Percentiles rank a stretch among this genome's conserved stretches.
These are phyloP conservation scores for Gnetum montanum DNA, from an alignment of 75 land plant genomes.

Conservation along the genomic window DNA sequence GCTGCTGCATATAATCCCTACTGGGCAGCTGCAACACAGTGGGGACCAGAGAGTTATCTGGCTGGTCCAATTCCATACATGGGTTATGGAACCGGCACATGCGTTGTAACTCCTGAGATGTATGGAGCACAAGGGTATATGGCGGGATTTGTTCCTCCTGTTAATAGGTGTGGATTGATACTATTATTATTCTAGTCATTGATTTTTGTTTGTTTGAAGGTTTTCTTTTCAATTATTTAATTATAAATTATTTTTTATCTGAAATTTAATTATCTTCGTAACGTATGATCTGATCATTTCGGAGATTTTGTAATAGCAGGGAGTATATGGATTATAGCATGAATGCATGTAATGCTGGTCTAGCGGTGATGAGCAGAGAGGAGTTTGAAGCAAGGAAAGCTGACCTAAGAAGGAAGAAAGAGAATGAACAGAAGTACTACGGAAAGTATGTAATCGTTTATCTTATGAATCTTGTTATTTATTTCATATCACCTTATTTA, in stretches of 20 bases:
- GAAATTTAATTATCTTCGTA: too few relatives aligned
- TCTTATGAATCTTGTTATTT: too few relatives aligned
- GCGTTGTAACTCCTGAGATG: slow-evolving; percentile 44
- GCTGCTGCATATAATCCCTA: slow-evolving; percentile 34
- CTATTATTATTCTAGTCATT: neutral
- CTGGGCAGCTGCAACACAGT: slow-evolving; percentile 51
- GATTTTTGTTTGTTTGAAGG: neutral
- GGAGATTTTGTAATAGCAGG: slow-evolving; percentile 20
- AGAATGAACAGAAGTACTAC: slow-evolving; percentile 30
- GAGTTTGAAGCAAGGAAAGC: slow-evolving; percentile 83
- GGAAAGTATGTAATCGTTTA: slow-evolving; percentile 1
- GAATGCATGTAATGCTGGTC: slow-evolving; percentile 23
- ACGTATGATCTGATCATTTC: too few relatives aligned
- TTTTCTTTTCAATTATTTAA: neutral
- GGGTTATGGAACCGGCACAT: slow-evolving; percentile 41
- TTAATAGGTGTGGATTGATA: slow-evolving; percentile 40
- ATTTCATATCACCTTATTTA: too few relatives aligned
- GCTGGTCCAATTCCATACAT: slow-evolving; percentile 32
- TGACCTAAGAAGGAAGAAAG: slow-evolving; percentile 53
- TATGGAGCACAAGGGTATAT: slow-evolving; percentile 37
- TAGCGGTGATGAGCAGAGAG: slow-evolving; percentile 54
- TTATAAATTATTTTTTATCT: too few relatives aligned
- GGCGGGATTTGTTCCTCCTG: slow-evolving; percentile 25
- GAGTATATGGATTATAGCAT: slow-evolving; percentile 35
- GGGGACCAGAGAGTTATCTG: slow-evolving; percentile 45